These are phyloP conservation scores for Paramecium pentaurelia DNA, from an alignment of 73 alveolate species.

Conservation along the genomic window DNA sequence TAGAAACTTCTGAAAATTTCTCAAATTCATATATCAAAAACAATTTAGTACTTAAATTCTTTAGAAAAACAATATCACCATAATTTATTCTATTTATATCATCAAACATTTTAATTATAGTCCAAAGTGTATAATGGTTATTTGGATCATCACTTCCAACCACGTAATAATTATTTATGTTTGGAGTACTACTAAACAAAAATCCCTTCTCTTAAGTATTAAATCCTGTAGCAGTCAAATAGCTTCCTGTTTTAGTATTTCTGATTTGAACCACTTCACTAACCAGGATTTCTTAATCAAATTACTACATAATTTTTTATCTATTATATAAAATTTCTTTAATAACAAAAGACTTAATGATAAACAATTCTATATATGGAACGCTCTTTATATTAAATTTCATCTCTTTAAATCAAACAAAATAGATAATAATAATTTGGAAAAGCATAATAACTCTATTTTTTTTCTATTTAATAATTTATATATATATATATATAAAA, in stretches of 20 bases:
- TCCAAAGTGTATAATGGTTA: background rate
- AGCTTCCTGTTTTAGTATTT: background rate
- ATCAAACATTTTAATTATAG: background rate
- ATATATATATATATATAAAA: too few species aligned
- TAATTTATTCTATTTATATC: background rate
- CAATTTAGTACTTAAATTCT: background rate
- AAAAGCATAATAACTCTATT: too few species aligned
- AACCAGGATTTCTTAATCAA: background rate
- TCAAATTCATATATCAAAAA: background rate
- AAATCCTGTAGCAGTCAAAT: background rate
- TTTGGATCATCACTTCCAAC: background rate
- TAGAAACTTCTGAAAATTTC: background rate
- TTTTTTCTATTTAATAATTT: too few species aligned
- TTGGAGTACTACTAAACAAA: background rate
- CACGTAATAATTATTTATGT: background rate
- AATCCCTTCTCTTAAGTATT: background rate
- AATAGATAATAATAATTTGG: too few species aligned
- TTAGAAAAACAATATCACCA: background rate
- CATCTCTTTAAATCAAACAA: too few species aligned
- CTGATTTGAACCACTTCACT: background rate
- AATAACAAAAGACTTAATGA: background rate
- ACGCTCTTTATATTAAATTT: background rate
- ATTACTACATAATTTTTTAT: background rate
- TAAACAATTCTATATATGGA: background rate
- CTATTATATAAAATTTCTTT: background rate